Evolutionary conservation across 257 asterid species (phyloP).

Genomic region (Fraxinus americana): DNA sequence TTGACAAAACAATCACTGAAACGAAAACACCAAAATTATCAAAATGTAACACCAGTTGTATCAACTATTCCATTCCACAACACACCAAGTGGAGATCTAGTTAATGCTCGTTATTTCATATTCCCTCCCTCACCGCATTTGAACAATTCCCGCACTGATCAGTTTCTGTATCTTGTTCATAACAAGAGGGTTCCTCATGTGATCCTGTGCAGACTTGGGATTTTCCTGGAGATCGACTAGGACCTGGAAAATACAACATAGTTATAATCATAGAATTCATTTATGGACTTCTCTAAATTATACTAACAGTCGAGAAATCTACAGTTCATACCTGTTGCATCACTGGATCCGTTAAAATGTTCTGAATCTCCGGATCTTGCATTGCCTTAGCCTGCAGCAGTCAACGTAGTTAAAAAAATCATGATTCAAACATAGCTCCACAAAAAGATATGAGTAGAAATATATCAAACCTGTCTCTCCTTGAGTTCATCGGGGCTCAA

Average conservation of each 20-base stretch:
- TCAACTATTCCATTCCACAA: neutral
- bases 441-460: neutral
- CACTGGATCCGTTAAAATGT: slow-evolving; percentile 87
- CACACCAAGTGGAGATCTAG: slow-evolving; percentile 1
- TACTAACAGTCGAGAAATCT: neutral
- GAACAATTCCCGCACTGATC: slow-evolving; percentile 83
- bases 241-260: slow-evolving; percentile 44
- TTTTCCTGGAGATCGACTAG: slow-evolving; percentile 78
- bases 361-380: slow-evolving; percentile 97
- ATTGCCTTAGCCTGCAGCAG: slow-evolving; percentile 72
- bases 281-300: neutral
- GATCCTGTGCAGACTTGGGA: slow-evolving; percentile 79
- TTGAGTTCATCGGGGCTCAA: slow-evolving; percentile 87
- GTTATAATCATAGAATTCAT: neutral
- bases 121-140: slow-evolving; percentile 42
- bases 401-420: neutral
- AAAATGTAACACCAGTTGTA: neutral
- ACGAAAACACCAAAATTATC: neutral
- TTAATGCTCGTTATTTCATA: neutral
- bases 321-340: slow-evolving; percentile 78
- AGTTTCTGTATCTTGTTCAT: slow-evolving; percentile 93
- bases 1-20: neutral
- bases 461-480: slow-evolving; percentile 89
- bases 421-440: neutral
- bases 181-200: slow-evolving; percentile 81